Percentiles rank a stretch among this genome's conserved stretches.
Evolutionary conservation across 768 basidiomycete species (phyloP).

Genomic region (Boletus sensibilis): DNA sequence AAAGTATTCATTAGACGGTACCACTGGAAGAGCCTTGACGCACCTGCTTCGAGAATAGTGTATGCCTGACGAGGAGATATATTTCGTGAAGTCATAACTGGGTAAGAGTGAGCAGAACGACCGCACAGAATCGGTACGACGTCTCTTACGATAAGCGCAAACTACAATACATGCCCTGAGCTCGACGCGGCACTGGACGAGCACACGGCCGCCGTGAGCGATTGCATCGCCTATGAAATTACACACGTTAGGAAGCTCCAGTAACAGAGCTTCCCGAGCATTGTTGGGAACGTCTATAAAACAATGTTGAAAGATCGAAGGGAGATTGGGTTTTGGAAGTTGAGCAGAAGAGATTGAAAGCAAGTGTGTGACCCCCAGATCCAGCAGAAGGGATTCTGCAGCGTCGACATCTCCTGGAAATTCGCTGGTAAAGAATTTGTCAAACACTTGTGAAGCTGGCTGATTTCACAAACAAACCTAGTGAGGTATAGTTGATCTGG

Average conservation of each 20-base stretch:
- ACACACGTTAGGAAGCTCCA: constrained; percentile 47
- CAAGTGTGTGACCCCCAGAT: constrained; percentile 53
- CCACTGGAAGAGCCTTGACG: not conserved
- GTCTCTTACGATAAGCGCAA: constrained; percentile 50
- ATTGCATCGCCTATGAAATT: constrained; percentile 46
- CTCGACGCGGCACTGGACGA: constrained; percentile 56
- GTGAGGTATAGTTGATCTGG: constrained; percentile 49
- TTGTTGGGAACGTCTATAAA: constrained; percentile 44
- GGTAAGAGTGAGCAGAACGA: not conserved
- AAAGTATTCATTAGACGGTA: not conserved
- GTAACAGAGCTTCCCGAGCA: constrained; percentile 41
- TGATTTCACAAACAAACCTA: constrained; percentile 36
- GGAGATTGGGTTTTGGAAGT: constrained; percentile 33
- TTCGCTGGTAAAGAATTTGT: constrained; percentile 37
- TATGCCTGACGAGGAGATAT: constrained; percentile 41
- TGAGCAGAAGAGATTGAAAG: constrained; percentile 56
- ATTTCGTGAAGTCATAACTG: constrained; percentile 49
- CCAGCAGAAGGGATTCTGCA: constrained; percentile 48
- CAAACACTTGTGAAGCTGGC: not conserved
- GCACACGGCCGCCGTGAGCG: constrained; percentile 42
- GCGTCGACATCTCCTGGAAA: constrained; percentile 55
- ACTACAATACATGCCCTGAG: constrained; percentile 51
- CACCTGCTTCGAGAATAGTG: constrained; percentile 44
- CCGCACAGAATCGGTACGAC: not conserved
- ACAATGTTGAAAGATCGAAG: constrained; percentile 35